Evolutionary conservation across 2,329 filamentous ascomycete species (phyloP).

Genomic region (Pestalotiopsis fici): DNA sequence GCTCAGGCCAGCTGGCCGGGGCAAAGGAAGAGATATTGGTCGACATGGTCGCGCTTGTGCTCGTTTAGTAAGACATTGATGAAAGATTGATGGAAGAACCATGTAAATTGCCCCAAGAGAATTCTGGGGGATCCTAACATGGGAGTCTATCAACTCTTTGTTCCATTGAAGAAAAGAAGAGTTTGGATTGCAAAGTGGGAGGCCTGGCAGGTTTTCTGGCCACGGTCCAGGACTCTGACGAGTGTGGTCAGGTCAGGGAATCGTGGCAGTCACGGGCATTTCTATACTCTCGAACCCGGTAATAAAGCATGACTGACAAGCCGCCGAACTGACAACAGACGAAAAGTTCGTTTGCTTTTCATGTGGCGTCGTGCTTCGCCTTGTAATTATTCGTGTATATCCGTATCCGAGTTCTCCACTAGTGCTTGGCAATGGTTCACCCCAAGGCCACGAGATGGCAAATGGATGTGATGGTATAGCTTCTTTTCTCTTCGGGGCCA

Average conservation of each 20-base stretch:
- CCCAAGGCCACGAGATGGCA: neutral
- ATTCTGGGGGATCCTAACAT: too few species aligned
- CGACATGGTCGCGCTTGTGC: constrained; percentile 16
- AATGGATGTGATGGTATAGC: neutral
- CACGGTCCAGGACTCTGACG: neutral
- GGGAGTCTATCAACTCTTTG: neutral
- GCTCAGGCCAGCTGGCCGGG: constrained; percentile 26
- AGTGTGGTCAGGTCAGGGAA: neutral
- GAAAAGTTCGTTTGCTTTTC: neutral
- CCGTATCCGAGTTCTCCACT: neutral
- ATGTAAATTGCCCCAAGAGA: neutral
- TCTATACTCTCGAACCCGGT: neutral
- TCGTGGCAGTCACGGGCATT: neutral
- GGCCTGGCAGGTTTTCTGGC: neutral
- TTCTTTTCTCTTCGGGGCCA: neutral
- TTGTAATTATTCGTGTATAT: neutral
- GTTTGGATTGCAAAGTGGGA: neutral
- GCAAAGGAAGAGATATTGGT: constrained; percentile 16
- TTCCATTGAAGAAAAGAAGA: neutral
- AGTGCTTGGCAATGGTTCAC: neutral
- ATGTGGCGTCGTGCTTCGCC: neutral
- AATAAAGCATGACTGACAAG: neutral
- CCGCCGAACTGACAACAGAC: neutral
- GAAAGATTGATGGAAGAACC: neutral
- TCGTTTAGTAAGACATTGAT: neutral